phyloP scores from a whole-genome alignment of 2,329 filamentous ascomycete species.

The Chaetomium sp. region DNA sequence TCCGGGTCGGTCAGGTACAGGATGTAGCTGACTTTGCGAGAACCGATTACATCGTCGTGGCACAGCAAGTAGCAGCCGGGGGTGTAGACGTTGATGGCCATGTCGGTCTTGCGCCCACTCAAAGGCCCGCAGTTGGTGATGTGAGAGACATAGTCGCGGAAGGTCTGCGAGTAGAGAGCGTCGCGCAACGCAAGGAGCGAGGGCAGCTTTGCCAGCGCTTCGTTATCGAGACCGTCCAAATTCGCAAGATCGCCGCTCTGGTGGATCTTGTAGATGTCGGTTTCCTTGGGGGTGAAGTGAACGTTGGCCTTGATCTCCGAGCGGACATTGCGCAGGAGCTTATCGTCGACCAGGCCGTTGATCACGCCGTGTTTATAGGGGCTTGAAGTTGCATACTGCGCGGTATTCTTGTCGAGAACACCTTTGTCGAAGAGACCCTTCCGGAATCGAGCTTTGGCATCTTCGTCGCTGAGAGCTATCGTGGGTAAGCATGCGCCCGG shows the following conservation, averaged over 20 bases:
- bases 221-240: slow-evolving; percentile 87
- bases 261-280: slow-evolving; percentile 99
- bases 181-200: slow-evolving; percentile 91
- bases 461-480: slow-evolving; percentile 51
- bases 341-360: slow-evolving; percentile 73
- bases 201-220: slow-evolving; percentile 80
- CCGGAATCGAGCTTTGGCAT: slow-evolving; percentile 63
- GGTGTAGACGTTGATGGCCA: slow-evolving; percentile 99
- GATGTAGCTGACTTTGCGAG: slow-evolving; percentile 92
- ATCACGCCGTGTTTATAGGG: slow-evolving; percentile 95
- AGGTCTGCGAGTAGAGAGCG: slow-evolving; percentile 86
- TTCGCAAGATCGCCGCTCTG: slow-evolving; percentile 98
- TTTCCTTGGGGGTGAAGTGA: slow-evolving; percentile 96
- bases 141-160: slow-evolving; percentile 83
- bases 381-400: slow-evolving; percentile 63
- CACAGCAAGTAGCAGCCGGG: slow-evolving; percentile 94
- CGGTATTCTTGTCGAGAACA: slow-evolving; percentile 60
- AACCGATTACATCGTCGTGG: slow-evolving; percentile 99
- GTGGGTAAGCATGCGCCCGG: slow-evolving; percentile 21
- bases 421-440: slow-evolving; percentile 65
- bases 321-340: slow-evolving; percentile 82
- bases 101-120: slow-evolving; percentile 93
- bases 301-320: slow-evolving; percentile 87
- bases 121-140: slow-evolving; percentile 86
- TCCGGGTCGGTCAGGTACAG: slow-evolving; percentile 94